Evolutionary conservation across 1,284 basidiomycete species (phyloP).

Genomic region (Pseudozyma pruni): DNA sequence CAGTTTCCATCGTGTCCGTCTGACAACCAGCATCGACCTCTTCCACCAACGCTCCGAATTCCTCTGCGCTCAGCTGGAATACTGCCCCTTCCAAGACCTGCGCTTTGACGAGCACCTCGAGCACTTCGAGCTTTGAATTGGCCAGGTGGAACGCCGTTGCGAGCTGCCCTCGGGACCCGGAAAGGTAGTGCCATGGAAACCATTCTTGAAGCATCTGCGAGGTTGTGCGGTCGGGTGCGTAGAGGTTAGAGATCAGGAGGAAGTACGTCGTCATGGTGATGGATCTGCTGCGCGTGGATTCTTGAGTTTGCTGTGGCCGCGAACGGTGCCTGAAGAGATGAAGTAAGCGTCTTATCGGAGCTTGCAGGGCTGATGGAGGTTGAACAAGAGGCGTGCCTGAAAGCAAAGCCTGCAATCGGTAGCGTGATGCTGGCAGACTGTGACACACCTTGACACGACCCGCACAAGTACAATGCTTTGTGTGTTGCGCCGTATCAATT

Average conservation of each 20-base stretch:
- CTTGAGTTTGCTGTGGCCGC: too few relatives aligned
- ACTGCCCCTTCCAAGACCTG: neutral
- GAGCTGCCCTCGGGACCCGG: neutral
- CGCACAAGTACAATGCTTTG: too few relatives aligned
- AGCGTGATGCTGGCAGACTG: too few relatives aligned
- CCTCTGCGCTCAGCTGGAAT: neutral
- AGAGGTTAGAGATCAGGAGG: slow-evolving; percentile 7
- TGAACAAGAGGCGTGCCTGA: too few relatives aligned
- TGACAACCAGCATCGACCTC: neutral
- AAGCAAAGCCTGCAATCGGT: too few relatives aligned
- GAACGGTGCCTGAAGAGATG: too few relatives aligned
- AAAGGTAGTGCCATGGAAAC: slow-evolving; percentile 18
- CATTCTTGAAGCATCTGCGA: slow-evolving; percentile 7
- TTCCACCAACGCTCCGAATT: neutral
- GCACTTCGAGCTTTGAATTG: neutral
- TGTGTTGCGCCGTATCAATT: too few relatives aligned
- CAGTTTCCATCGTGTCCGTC: neutral
- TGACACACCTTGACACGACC: too few relatives aligned
- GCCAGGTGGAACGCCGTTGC: slow-evolving; percentile 6
- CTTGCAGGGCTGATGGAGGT: too few relatives aligned
- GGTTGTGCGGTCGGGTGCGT: neutral
- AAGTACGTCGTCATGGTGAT: slow-evolving; percentile 2
- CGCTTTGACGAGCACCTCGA: slow-evolving; percentile 11
- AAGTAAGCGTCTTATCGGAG: too few relatives aligned
- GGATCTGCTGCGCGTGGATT: too few relatives aligned